These are phyloP conservation scores for Phaseolus lunatus DNA, from an alignment of 306 rosid genomes.

Conservation along the genomic window DNA sequence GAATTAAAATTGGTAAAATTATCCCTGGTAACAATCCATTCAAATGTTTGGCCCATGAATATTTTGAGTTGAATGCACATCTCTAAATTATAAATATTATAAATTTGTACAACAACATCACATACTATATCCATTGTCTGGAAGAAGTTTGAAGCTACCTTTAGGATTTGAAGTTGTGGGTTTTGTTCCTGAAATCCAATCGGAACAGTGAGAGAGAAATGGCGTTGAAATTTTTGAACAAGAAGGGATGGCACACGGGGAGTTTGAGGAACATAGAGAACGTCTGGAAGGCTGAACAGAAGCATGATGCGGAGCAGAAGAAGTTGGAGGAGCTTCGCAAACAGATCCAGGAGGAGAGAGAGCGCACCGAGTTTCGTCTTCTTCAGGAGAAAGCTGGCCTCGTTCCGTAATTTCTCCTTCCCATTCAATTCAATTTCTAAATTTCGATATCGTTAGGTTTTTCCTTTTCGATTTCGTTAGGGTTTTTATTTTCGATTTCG, in stretches of 20 bases:
- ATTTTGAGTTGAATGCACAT: too few relatives aligned
- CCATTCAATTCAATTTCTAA: not conserved
- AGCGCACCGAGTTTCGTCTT: constrained; percentile 85
- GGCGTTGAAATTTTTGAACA: constrained; percentile 94
- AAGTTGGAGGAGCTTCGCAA: constrained; percentile 94
- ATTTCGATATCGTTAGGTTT: constrained; percentile 22
- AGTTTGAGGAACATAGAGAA: constrained; percentile 91
- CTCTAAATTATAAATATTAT: too few relatives aligned
- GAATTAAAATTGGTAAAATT: too few relatives aligned
- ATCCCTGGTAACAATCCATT: too few relatives aligned
- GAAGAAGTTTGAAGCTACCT: not conserved
- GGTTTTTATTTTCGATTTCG: too few relatives aligned
- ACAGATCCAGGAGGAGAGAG: constrained; percentile 87
- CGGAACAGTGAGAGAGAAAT: constrained; percentile 40
- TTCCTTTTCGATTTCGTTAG: not conserved
- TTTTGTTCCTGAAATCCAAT: not conserved
- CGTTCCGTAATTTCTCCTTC: constrained; percentile 65
- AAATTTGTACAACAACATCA: too few relatives aligned
- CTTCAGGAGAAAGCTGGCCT: constrained; percentile 97
- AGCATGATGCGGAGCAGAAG: constrained; percentile 86
- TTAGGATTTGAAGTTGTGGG: not conserved
- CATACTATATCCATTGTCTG: too few relatives aligned
- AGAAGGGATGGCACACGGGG: constrained; percentile 99
- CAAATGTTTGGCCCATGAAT: too few relatives aligned
- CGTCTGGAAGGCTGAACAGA: constrained; percentile 98